Conservation (phyloP, 805 yeast species). For the Millerozyma miso region DNA sequence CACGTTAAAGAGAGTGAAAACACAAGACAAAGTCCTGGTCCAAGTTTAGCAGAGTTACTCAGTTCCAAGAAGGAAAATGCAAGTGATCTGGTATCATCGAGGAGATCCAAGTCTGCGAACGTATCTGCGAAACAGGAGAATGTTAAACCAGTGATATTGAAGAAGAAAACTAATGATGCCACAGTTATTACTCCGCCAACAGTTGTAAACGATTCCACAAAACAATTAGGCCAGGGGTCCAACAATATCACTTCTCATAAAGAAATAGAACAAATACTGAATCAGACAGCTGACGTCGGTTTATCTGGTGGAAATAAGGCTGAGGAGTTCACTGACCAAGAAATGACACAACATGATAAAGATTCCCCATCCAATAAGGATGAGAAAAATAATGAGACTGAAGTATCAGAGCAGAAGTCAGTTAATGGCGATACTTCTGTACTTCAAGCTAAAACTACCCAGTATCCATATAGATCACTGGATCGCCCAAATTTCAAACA, state of each 20-base stretch:
- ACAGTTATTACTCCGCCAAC: conserved; percentile 9
- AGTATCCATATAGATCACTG: not conserved
- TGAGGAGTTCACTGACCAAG: not conserved
- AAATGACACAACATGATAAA: not conserved
- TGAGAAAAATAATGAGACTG: not conserved
- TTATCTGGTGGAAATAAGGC: not conserved
- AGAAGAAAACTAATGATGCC: conserved; percentile 22
- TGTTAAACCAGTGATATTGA: conserved; percentile 35
- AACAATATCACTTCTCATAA: not conserved
- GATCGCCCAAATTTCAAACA: conserved; percentile 32
- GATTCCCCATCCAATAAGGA: not conserved
- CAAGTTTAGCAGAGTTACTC: conserved; percentile 38
- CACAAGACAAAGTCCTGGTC: conserved; percentile 10
- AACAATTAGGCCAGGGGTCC: conserved; percentile 2
- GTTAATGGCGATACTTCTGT: not conserved
- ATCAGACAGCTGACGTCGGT: conserved; percentile 1
- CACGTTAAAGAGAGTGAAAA: not conserved
- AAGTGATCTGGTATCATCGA: conserved; percentile 6
- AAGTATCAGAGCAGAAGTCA: not conserved
- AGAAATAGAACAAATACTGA: conserved; percentile 2
- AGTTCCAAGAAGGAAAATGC: conserved; percentile 16
- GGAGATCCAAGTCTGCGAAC: conserved; percentile 10
- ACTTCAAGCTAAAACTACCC: not conserved
- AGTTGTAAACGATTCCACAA: conserved; percentile 8
- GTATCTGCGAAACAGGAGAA: conserved; percentile 19